Base-by-base conservation (phyloP, 768 basidiomycete genomes). In the Naganishia onofrii region DNA sequence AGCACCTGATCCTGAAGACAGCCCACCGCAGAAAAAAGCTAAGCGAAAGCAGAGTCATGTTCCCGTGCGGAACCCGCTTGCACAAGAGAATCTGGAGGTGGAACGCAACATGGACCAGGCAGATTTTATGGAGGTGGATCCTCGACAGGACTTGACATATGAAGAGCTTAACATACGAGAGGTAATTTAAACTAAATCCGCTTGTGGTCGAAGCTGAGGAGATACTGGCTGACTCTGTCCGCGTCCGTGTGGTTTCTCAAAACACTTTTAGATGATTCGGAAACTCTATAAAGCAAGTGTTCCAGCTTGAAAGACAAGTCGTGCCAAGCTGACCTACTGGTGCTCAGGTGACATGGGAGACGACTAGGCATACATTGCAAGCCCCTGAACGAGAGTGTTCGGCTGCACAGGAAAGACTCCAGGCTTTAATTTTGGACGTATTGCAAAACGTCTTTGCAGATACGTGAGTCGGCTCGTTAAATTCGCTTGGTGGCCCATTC, bases 341-440 rank as follows among this genome's bases (percentile, higher is more conserved):
- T 38, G 5, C 38, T 23, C 34, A 63, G 60, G 60, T 44, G 23
- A 63, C 60, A 4, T 63, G 60, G 60, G 28, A 44, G 10, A 21
- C 26, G 19, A 13, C 38, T 19, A 63, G 42, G 26, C 15, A 44
- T 9, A 44, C 21, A 42, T 46, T 63, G 60, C 60, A 63, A 17
- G 60, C 23, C 34, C 60, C 60, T 0, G 32, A 42, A 26, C 21
- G 19, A 36, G 60, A 46, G 28, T 46, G 60, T 17, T 44, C 60
- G 34, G 60, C n/a, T 5, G 38, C 38, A 6, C 60, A 63, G 28
- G 60, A 63, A 44, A 38, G 60, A 26, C 60, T 63, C 38, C 38
- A 63, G 26, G 60, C 60, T 26, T 23, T 63, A 23, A 42, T 63
- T 17, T 19, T 44, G 23, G 38, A 31, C 26, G 38, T 63, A 29